Evolutionary conservation across 352 stramenopile genomes (phyloP).

Genomic region (Phytophthora boehmeriae): DNA sequence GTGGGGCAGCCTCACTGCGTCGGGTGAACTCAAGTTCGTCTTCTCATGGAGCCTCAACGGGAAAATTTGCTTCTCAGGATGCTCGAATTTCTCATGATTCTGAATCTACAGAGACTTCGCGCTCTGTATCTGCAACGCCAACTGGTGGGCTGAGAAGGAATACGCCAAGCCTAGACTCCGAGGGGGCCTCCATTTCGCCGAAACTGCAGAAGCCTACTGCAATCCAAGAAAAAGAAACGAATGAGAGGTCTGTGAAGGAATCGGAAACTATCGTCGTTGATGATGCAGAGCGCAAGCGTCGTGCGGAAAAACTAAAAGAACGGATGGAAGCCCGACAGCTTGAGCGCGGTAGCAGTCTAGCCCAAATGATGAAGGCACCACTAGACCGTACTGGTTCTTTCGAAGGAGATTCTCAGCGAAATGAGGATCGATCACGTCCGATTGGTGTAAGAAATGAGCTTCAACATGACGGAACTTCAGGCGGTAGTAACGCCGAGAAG

Average conservation of each 20-base stretch:
- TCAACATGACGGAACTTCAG: conserved; percentile 18
- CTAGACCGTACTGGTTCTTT: conserved; percentile 21
- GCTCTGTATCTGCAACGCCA: conserved; percentile 11
- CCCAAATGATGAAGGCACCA: conserved; percentile 43
- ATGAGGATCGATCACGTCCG: conserved; percentile 16
- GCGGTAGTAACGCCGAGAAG: conserved; percentile 36
- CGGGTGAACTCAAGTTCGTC: conserved; percentile 20
- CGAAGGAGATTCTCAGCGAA: conserved; percentile 8
- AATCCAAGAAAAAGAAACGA: conserved; percentile 23
- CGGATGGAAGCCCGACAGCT: conserved; percentile 52
- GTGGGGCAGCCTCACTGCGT: conserved; percentile 20
- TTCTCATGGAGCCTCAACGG: conserved; percentile 13
- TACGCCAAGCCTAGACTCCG: not conserved
- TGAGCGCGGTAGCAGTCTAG: conserved; percentile 38
- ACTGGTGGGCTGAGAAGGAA: conserved; percentile 25
- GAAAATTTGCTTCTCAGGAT: conserved; percentile 27
- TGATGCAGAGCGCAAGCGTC: conserved; percentile 46
- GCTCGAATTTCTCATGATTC: not conserved
- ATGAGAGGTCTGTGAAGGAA: conserved; percentile 17
- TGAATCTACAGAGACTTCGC: conserved; percentile 20
- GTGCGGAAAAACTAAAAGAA: conserved; percentile 38
- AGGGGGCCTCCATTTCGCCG: conserved; percentile 20
- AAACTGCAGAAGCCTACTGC: conserved; percentile 22
- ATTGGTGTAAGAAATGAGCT: conserved; percentile 23
- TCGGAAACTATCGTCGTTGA: conserved; percentile 20